Evolutionary conservation across 495 filamentous ascomycete genomes (phyloP).

Genomic region (Aspergillus kassunensis): DNA sequence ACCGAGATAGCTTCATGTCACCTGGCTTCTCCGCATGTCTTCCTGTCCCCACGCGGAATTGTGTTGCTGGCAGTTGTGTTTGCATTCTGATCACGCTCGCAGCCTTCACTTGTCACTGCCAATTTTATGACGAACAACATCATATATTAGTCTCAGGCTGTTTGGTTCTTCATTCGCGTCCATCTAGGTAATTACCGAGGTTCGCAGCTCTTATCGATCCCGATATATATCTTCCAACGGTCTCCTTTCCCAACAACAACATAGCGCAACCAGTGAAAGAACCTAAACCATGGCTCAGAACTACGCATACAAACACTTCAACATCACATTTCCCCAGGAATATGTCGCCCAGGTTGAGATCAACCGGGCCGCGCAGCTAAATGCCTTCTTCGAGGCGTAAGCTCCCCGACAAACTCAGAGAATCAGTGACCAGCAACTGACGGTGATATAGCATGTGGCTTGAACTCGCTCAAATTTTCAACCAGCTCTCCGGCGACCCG

Average conservation of each 20-base stretch:
- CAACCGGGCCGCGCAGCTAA: constrained; percentile 84
- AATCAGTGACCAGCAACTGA: not conserved
- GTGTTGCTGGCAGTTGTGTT: not conserved
- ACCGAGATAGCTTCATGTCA: constrained; percentile 4
- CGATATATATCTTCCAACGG: not conserved
- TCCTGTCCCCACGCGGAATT: not conserved
- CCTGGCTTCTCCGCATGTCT: not conserved
- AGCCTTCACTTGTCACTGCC: not conserved
- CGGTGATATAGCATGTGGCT: constrained; percentile 71
- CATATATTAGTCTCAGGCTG: not conserved
- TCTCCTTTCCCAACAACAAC: not conserved
- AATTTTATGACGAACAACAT: not conserved
- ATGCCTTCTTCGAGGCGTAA: constrained; percentile 77
- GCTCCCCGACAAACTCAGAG: not conserved
- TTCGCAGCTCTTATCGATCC: not conserved
- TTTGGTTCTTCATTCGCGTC: not conserved
- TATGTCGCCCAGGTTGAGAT: constrained; percentile 91
- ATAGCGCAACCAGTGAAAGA: not conserved
- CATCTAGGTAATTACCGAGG: not conserved
- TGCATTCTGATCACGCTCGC: not conserved
- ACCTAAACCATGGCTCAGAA: constrained; percentile 16
- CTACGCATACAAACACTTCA: constrained; percentile 65
- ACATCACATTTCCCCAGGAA: constrained; percentile 62
- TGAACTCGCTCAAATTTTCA: constrained; percentile 71
- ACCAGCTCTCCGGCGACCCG: constrained; percentile 65